A percentile compares a stretch with the other conserved stretches of the same genome.
Evolutionary conservation across 2,329 filamentous ascomycete species (phyloP).

Genomic region (Thelonectria rubi): DNA sequence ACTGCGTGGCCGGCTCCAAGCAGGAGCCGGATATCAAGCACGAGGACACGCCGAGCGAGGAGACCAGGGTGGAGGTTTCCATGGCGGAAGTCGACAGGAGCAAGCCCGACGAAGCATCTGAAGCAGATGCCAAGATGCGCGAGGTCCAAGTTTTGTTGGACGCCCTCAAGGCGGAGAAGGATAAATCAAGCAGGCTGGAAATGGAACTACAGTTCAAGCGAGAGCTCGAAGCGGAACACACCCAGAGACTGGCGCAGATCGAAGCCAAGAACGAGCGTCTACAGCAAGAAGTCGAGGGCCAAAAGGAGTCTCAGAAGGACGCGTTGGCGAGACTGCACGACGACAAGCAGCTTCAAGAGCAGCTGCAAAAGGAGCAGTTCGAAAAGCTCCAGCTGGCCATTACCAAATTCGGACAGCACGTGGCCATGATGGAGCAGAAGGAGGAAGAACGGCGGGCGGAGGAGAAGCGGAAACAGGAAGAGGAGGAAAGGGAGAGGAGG

Average conservation of each 20-base stretch:
- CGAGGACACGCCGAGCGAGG: neutral
- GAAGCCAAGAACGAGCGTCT: neutral
- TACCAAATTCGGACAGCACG: neutral
- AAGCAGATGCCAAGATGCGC: neutral
- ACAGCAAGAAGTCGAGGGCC: neutral
- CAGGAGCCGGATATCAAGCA: neutral
- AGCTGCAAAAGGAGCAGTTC: neutral
- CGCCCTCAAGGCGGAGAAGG: neutral
- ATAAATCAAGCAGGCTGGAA: neutral
- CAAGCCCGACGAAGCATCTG: neutral
- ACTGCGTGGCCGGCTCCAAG: neutral
- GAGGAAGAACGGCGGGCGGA: neutral
- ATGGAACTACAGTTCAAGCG: neutral
- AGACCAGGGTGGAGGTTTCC: neutral
- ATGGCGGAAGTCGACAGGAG: neutral
- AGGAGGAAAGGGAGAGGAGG: neutral
- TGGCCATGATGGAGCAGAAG: neutral
- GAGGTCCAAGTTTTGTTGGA: neutral
- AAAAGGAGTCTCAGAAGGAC: neutral
- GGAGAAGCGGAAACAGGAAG: neutral
- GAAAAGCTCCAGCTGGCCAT: neutral
- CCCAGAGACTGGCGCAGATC: neutral
- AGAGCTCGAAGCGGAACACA: neutral
- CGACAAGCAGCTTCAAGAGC: neutral
- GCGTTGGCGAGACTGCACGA: neutral